Evolutionary conservation across 148 eudicot species (phyloP).

Genomic region (Camellia lanceoleosa): DNA sequence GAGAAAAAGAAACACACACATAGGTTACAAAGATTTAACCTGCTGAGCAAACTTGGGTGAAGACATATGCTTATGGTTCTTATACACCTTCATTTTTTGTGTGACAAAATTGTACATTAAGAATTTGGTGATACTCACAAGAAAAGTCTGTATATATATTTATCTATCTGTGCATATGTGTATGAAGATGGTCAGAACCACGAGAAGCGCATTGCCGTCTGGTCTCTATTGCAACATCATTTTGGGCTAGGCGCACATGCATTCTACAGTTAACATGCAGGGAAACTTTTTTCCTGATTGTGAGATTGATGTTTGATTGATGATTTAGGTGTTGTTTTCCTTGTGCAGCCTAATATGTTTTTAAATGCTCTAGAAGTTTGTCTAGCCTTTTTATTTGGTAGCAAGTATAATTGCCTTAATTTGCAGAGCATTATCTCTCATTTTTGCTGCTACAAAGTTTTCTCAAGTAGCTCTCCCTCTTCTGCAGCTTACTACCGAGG

Average conservation of each 20-base stretch:
- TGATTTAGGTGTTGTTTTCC: too few relatives aligned
- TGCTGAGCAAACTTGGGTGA: background rate
- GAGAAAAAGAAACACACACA: too few relatives aligned
- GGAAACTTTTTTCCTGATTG: too few relatives aligned
- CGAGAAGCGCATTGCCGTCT: background rate
- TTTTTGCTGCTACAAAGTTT: background rate
- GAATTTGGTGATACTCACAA: background rate
- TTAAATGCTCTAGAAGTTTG: background rate
- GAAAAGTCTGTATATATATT: background rate
- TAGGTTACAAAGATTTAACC: background rate
- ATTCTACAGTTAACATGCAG: too few relatives aligned
- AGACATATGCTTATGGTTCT: background rate
- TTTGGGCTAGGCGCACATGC: too few relatives aligned
- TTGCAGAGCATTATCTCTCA: background rate
- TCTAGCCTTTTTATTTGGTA: background rate
- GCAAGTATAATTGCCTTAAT: background rate
- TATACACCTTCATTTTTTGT: background rate
- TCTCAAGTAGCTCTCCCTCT: constrained; percentile 7
- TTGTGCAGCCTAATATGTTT: too few relatives aligned
- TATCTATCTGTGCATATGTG: background rate
- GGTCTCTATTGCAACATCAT: constrained; percentile 8
- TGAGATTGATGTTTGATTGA: too few relatives aligned
- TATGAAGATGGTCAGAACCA: too few relatives aligned
- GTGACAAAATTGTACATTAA: background rate
- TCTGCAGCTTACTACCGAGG: constrained; percentile 81